Conservation (phyloP, 1,284 basidiomycete species). For the Cystobasidium sp. region DNA sequence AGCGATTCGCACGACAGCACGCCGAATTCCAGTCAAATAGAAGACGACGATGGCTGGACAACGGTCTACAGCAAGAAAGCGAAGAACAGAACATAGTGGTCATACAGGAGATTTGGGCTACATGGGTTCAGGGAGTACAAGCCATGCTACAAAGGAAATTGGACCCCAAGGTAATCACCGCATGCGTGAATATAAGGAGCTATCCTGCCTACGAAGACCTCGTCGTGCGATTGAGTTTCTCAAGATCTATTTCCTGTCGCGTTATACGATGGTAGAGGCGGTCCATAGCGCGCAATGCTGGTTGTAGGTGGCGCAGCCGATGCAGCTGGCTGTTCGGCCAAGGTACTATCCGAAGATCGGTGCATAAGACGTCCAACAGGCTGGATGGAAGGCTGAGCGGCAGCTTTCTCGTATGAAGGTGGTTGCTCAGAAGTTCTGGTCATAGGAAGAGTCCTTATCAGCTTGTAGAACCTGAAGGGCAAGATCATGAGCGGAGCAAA, state of each 20-base stretch:
- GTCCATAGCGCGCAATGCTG: neutral
- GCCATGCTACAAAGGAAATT: neutral
- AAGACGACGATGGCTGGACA: slow-evolving; percentile 32
- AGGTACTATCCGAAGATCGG: neutral
- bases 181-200: no score
- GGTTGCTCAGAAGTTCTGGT: slow-evolving; percentile 13
- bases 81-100: neutral
- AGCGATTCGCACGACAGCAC: neutral
- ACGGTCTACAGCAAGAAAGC: slow-evolving; percentile 40
- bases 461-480: no score
- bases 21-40: neutral
- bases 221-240: no score
- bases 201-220: no score
- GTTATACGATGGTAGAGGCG: neutral
- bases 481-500: neutral
- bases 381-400: neutral
- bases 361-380: neutral
- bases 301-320: neutral
- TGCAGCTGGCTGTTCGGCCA: slow-evolving; percentile 1
- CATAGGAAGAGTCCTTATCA: neutral
- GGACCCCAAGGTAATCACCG: no score
- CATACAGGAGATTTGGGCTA: neutral
- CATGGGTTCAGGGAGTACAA: neutral
- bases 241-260: neutral
- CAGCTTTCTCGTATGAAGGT: neutral